Evolutionary conservation across 2,329 filamentous ascomycete genomes (phyloP).

Genomic region (Fusarium drepaniforme): DNA sequence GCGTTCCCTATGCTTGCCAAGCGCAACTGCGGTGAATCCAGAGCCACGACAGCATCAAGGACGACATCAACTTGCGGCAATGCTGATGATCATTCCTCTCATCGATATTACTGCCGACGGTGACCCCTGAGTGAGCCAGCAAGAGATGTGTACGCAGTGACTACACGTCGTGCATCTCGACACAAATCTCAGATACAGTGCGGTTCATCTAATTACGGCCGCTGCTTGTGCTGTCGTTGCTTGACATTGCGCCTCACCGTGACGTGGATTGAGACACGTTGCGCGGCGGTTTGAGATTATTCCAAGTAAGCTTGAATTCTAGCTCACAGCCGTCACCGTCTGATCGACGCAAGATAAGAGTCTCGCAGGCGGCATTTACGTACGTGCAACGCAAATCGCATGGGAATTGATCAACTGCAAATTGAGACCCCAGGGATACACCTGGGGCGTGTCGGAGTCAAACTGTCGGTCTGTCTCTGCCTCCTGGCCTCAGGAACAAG

Average conservation of each 20-base stretch:
- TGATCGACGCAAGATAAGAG: slow-evolving; percentile 38
- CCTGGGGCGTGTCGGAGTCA: slow-evolving; percentile 12
- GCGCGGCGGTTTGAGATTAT: slow-evolving; percentile 43
- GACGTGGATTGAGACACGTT: slow-evolving; percentile 40
- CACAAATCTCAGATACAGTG: slow-evolving; percentile 14
- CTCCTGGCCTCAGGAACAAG: slow-evolving; percentile 1
- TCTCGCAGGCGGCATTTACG: slow-evolving; percentile 23
- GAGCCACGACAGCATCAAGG: slow-evolving; percentile 1
- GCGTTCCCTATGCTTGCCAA: neutral
- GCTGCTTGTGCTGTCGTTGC: slow-evolving; percentile 1
- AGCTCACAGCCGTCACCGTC: slow-evolving; percentile 32
- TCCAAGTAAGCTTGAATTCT: slow-evolving; percentile 47
- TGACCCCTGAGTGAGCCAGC: slow-evolving; percentile 4
- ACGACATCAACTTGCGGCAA: slow-evolving; percentile 10
- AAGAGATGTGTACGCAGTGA: slow-evolving; percentile 19
- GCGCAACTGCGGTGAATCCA: neutral
- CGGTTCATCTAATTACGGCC: slow-evolving; percentile 8
- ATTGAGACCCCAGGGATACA: slow-evolving; percentile 16
- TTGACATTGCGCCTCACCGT: slow-evolving; percentile 26
- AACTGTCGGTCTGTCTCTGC: slow-evolving; percentile 30
- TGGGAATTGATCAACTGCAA: slow-evolving; percentile 28
- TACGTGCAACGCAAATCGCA: slow-evolving; percentile 30
- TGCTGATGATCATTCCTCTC: slow-evolving; percentile 8
- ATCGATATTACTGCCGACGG: slow-evolving; percentile 12
- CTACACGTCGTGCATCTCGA: slow-evolving; percentile 23